These are phyloP conservation scores for Solanum sitiens DNA, from an alignment of 257 asterid genomes.

Conservation along the genomic window DNA sequence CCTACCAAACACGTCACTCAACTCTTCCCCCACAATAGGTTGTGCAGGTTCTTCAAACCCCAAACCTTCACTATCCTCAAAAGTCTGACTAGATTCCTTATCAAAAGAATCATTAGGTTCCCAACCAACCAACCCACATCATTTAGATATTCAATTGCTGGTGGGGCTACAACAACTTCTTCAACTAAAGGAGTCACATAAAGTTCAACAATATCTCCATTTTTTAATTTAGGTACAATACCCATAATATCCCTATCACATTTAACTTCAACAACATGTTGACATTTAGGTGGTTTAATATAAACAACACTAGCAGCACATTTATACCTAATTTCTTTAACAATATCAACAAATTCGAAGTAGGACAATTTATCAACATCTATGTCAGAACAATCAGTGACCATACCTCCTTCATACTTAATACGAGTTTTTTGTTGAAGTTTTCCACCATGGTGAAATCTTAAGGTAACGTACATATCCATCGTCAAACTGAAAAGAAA, in stretches of 20 bases:
- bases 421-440: background rate
- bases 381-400: background rate
- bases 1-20: background rate
- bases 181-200: background rate
- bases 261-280: background rate
- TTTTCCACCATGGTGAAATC: too few species aligned
- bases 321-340: background rate
- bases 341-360: background rate
- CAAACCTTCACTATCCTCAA: too few species aligned
- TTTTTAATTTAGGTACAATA: background rate
- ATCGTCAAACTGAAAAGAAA: too few species aligned
- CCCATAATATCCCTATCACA: background rate
- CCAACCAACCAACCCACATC: background rate
- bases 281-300: background rate
- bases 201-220: background rate
- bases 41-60: too few species aligned
- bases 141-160: background rate
- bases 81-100: background rate
- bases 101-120: background rate
- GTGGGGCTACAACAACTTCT: background rate
- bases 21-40: too few species aligned
- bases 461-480: too few species aligned
- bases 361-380: background rate
- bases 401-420: background rate
- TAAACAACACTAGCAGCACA: too few species aligned